Percentiles rank a stretch among this genome's conserved stretches.
phyloP scores from a whole-genome alignment of 2,329 filamentous ascomycete genomes.

The Pleurostoma richardsiae region DNA sequence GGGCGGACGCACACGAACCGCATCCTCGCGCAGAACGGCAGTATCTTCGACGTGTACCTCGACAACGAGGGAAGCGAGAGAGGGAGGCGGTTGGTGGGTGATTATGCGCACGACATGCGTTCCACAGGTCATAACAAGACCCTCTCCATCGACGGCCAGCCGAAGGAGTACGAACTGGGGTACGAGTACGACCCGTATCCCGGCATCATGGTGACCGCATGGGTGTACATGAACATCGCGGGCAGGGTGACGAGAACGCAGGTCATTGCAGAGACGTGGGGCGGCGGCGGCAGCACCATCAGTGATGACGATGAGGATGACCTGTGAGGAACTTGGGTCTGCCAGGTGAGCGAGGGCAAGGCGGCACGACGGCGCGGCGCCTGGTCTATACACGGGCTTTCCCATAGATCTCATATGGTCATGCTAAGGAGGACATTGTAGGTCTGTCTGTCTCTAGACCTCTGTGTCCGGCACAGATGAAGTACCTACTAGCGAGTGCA shows the following conservation, averaged over 20 bases:
- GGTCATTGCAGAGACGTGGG: slow-evolving; percentile 46
- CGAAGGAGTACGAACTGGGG: slow-evolving; percentile 41
- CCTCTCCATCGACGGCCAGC: slow-evolving; percentile 34
- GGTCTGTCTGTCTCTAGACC: no score
- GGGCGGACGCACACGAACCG: slow-evolving; percentile 52
- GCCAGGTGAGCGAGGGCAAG: no score
- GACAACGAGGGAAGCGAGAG: slow-evolving; percentile 47
- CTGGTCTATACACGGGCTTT: no score
- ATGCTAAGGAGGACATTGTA: no score
- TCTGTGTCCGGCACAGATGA: no score
- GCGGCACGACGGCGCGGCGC: no score
- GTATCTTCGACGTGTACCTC: slow-evolving; percentile 46
- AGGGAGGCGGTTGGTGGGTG: slow-evolving; percentile 37
- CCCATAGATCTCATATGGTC: no score
- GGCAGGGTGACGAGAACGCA: slow-evolving; percentile 45
- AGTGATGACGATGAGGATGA: slow-evolving; percentile 26
- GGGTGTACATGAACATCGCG: slow-evolving; percentile 40
- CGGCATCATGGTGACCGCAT: slow-evolving; percentile 37
- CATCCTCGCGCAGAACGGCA: slow-evolving; percentile 48
- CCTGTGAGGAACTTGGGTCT: slow-evolving; percentile 1
- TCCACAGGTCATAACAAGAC: slow-evolving; percentile 49
- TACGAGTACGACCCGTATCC: slow-evolving; percentile 48
- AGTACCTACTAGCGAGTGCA: no score
- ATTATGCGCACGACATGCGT: slow-evolving; percentile 45
- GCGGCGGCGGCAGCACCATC: slow-evolving; percentile 47